Percentiles rank a stretch among this genome's conserved stretches.
These are phyloP conservation scores for Phytophthora tentaculata DNA, from an alignment of 352 stramenopile species.

Conservation along the genomic window DNA sequence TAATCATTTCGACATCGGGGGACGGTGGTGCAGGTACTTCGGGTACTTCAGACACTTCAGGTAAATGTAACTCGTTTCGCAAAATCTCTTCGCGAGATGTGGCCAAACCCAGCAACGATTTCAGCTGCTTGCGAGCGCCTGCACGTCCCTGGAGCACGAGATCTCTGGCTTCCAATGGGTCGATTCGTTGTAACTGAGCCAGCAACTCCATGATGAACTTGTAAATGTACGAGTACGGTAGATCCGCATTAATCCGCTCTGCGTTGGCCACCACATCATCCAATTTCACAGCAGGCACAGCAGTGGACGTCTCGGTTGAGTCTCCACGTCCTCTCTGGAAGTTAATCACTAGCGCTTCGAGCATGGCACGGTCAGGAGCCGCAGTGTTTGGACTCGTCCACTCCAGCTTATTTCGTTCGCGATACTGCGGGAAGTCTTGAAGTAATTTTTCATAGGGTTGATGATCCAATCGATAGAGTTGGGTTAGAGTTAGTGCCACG, in stretches of 20 bases:
- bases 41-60: neutral
- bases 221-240: conserved; percentile 60
- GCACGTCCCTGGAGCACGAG: conserved; percentile 44
- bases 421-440: conserved; percentile 74
- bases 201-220: conserved; percentile 64
- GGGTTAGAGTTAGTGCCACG: conserved; percentile 55
- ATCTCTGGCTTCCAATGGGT: conserved; percentile 62
- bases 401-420: conserved; percentile 45
- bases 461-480: conserved; percentile 78
- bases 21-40: neutral
- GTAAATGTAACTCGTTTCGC: neutral
- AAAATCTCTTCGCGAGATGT: conserved; percentile 20
- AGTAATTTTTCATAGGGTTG: conserved; percentile 67
- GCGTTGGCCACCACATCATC: conserved; percentile 21
- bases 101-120: conserved; percentile 14
- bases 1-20: conserved; percentile 16
- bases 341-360: conserved; percentile 19
- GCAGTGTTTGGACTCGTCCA: conserved; percentile 48
- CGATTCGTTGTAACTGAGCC: conserved; percentile 42
- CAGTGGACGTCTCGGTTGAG: conserved; percentile 1
- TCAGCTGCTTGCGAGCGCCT: conserved; percentile 45
- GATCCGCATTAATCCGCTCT: conserved; percentile 53
- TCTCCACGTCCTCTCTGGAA: conserved; percentile 21
- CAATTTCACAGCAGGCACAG: conserved; percentile 4
- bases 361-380: conserved; percentile 25